Evolutionary conservation across 192 early-diverging fungal species (phyloP).

Genomic region (Coemansia sp.): DNA sequence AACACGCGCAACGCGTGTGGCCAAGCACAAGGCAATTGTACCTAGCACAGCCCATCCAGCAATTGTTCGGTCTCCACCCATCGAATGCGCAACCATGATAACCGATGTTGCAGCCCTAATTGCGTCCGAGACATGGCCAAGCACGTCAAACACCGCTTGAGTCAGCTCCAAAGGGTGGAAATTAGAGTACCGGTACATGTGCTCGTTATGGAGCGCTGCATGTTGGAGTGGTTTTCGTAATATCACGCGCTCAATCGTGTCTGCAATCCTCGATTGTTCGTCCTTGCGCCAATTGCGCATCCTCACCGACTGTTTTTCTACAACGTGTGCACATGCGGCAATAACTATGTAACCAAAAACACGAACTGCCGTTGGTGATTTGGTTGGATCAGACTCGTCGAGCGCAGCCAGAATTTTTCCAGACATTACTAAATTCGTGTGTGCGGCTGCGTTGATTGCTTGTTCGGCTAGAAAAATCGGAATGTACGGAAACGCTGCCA

Average conservation of each 20-base stretch:
- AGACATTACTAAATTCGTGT: neutral
- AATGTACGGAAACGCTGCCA: slow-evolving; percentile 7
- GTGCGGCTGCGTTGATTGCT: neutral
- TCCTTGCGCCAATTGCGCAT: slow-evolving; percentile 6
- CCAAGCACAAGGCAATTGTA: neutral
- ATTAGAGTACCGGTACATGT: slow-evolving; percentile 2
- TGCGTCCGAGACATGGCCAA: slow-evolving; percentile 10
- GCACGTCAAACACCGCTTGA: slow-evolving; percentile 5
- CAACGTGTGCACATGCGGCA: neutral
- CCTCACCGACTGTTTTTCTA: neutral
- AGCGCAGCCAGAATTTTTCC: neutral
- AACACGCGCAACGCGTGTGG: neutral
- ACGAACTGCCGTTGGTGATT: neutral
- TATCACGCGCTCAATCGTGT: slow-evolving; percentile 12
- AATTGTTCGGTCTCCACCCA: neutral
- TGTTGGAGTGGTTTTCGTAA: slow-evolving; percentile 5
- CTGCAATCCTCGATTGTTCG: slow-evolving; percentile 12
- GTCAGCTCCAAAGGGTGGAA: slow-evolving; percentile 8
- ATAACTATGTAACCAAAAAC: neutral
- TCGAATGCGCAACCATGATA: neutral
- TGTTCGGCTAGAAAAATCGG: slow-evolving; percentile 18
- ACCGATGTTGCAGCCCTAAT: neutral
- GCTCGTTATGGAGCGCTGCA: slow-evolving; percentile 3
- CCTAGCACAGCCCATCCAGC: neutral
- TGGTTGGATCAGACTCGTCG: neutral